Percentiles rank a stretch among this genome's conserved stretches.
phyloP scores from a whole-genome alignment of 257 asterid genomes.

The Scutellaria baicalensis region DNA sequence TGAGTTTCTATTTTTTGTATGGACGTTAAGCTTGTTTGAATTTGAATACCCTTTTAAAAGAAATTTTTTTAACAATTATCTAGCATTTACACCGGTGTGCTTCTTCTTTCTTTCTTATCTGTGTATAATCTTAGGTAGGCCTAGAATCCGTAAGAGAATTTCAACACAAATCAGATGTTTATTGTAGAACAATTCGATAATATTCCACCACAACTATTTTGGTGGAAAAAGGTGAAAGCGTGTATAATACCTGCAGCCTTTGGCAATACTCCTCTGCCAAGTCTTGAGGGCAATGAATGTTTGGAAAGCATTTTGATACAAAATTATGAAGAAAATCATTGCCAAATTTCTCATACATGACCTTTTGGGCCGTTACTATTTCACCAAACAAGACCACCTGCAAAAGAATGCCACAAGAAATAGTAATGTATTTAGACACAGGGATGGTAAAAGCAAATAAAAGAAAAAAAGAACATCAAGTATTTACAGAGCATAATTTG shows the following conservation, averaged over 20 bases:
- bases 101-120: too few species aligned
- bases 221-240: neutral
- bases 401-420: constrained; percentile 14
- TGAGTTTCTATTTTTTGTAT: neutral
- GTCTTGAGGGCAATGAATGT: constrained; percentile 70
- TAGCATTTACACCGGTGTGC: too few species aligned
- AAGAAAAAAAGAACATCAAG: neutral
- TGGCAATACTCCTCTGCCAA: constrained; percentile 83
- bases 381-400: constrained; percentile 75
- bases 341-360: constrained; percentile 89
- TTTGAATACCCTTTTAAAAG: neutral
- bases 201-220: neutral
- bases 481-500: too few species aligned
- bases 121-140: neutral
- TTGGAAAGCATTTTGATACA: constrained; percentile 66
- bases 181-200: neutral
- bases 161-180: neutral
- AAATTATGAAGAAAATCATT: constrained; percentile 63
- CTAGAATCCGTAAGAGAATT: neutral
- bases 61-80: too few species aligned
- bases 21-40: neutral
- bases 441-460: neutral
- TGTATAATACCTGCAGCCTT: constrained; percentile 67
- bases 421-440: neutral
- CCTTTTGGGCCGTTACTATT: constrained; percentile 79